Evolutionary conservation across 2,329 filamentous ascomycete species (phyloP).

Genomic region (Colletotrichum incanum): DNA sequence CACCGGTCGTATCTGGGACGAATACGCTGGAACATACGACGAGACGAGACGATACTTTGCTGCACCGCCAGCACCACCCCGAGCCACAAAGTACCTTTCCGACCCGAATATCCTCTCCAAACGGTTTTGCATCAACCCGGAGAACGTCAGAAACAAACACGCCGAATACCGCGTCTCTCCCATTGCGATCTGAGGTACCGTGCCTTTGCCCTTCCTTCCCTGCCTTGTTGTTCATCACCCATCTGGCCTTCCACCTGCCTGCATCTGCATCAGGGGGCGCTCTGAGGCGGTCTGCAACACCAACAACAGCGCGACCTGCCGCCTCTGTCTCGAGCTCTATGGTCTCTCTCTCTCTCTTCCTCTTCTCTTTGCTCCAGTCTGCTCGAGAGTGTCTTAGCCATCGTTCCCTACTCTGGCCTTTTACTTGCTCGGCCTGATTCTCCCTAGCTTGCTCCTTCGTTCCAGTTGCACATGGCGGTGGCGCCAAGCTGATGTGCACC

Average conservation of each 20-base stretch:
- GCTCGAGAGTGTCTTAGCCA: not conserved
- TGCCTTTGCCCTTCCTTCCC: not conserved
- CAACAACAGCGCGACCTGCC: not conserved
- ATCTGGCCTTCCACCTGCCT: not conserved
- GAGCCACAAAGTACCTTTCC: conserved; percentile 12
- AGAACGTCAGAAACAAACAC: conserved; percentile 13
- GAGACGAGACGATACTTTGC: conserved; percentile 22
- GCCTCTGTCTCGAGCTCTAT: conserved; percentile 1
- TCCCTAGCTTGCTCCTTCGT: conserved; percentile 37
- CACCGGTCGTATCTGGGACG: conserved; percentile 35
- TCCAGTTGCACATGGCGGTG: conserved; percentile 33
- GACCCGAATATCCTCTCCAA: conserved; percentile 9
- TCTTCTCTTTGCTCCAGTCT: not conserved
- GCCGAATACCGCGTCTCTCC: not conserved
- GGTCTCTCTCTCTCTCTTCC: conserved; percentile 12
- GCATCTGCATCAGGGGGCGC: not conserved
- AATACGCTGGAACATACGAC: conserved; percentile 33
- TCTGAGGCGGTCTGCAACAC: conserved; percentile 7
- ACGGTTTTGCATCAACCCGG: conserved; percentile 18
- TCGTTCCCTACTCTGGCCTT: conserved; percentile 1
- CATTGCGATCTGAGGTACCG: not conserved
- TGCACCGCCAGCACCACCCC: not conserved
- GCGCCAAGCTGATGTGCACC: conserved; percentile 36
- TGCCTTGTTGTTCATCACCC: not conserved
- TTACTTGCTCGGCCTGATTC: conserved; percentile 11